These are phyloP conservation scores for Rhodotorula glutinis DNA, from an alignment of 1,284 basidiomycete genomes.

Conservation along the genomic window DNA sequence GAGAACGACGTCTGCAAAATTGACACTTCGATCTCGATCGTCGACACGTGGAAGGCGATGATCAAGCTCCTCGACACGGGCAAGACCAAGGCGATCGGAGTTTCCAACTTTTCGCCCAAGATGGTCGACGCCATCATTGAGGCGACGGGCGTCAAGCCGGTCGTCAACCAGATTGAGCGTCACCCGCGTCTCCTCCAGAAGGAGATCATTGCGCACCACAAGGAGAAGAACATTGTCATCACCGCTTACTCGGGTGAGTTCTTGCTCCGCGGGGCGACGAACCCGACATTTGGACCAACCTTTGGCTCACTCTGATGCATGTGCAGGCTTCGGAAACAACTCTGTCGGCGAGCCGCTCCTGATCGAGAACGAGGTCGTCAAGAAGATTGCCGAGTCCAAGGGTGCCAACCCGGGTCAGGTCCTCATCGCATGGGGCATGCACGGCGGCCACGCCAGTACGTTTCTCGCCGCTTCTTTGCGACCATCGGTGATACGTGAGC, in stretches of 20 bases:
- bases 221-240: slow-evolving; percentile 36
- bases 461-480: background rate
- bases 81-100: slow-evolving; percentile 36
- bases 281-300: background rate
- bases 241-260: background rate
- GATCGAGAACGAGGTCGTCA: slow-evolving; percentile 46
- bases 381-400: slow-evolving; percentile 47
- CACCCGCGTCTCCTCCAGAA: slow-evolving; percentile 37
- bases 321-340: slow-evolving; percentile 49
- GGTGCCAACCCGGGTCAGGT: slow-evolving; percentile 16
- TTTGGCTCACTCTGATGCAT: background rate
- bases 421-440: slow-evolving; percentile 50
- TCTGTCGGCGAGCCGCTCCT: slow-evolving; percentile 35
- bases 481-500: background rate
- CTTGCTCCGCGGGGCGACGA: background rate
- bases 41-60: slow-evolving; percentile 80
- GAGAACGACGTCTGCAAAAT: slow-evolving; percentile 56
- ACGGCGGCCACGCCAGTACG: slow-evolving; percentile 45
- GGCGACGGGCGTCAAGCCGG: slow-evolving; percentile 39
- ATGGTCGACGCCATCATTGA: slow-evolving; percentile 37
- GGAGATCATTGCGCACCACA: slow-evolving; percentile 39
- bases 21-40: slow-evolving; percentile 61
- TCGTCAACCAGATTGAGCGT: slow-evolving; percentile 35
- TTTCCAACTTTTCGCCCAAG: slow-evolving; percentile 42
- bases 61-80: slow-evolving; percentile 56